Percentiles rank a stretch among this genome's conserved stretches.
Evolutionary conservation across 1,284 basidiomycete species (phyloP).

Genomic region (Malassezia obtusa): DNA sequence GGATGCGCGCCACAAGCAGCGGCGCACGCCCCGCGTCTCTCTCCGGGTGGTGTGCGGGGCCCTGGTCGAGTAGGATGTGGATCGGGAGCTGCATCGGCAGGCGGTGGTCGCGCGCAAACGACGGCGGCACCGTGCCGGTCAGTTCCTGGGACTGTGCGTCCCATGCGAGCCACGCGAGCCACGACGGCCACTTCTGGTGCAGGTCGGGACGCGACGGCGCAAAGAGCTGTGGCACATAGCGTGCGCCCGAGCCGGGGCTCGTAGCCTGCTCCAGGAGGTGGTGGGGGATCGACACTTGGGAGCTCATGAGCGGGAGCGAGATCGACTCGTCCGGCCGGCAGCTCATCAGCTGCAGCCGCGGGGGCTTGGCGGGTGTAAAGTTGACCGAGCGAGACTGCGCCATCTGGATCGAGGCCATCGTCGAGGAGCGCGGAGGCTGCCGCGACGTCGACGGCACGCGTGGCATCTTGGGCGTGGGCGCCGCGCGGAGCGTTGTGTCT

Average conservation of each 20-base stretch:
- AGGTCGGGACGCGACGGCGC: slow-evolving; percentile 34
- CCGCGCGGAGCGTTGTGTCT: neutral
- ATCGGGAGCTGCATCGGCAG: slow-evolving; percentile 17
- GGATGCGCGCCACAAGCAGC: slow-evolving; percentile 13
- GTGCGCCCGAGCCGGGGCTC: neutral
- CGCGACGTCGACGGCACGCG: neutral
- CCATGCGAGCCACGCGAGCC: slow-evolving; percentile 39
- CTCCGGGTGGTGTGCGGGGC: neutral
- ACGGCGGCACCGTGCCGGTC: slow-evolving; percentile 27
- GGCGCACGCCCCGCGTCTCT: neutral
- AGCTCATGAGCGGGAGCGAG: slow-evolving; percentile 9
- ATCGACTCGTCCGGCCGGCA: slow-evolving; percentile 6
- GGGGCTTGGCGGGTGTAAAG: slow-evolving; percentile 10
- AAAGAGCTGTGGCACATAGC: slow-evolving; percentile 29
- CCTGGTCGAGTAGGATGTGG: slow-evolving; percentile 6
- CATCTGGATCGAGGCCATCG: slow-evolving; percentile 15
- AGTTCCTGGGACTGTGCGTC: slow-evolving; percentile 32
- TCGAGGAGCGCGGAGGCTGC: slow-evolving; percentile 2
- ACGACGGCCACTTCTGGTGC: slow-evolving; percentile 32
- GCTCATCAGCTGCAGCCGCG: slow-evolving; percentile 15
- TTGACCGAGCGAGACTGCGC: slow-evolving; percentile 7
- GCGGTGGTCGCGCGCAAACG: slow-evolving; percentile 17
- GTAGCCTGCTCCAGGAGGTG: slow-evolving; percentile 1
- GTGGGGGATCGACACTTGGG: slow-evolving; percentile 4
- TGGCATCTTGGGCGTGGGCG: neutral